Evolutionary conservation across 192 early-diverging fungal species (phyloP).

Genomic region (Coemansia sp.): DNA sequence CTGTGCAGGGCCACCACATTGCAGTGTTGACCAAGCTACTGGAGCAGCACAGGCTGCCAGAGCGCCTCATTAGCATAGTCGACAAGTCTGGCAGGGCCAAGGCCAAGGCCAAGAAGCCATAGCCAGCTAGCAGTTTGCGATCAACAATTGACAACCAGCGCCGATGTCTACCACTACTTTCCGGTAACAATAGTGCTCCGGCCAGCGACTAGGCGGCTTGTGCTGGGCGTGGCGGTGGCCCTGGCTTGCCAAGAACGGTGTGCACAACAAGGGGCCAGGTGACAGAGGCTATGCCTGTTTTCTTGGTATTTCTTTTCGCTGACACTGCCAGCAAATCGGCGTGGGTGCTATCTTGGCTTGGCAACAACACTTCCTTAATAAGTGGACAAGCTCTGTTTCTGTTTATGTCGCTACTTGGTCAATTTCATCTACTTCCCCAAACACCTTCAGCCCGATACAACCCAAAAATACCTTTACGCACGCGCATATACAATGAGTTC

Average conservation of each 20-base stretch:
- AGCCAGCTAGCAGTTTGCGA: background rate
- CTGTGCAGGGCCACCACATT: constrained; percentile 57
- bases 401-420: too few relatives aligned
- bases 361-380: too few relatives aligned
- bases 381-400: background rate
- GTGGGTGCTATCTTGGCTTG: background rate
- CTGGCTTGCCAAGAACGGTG: constrained; percentile 1
- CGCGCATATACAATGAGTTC: background rate
- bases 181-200: background rate
- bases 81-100: constrained; percentile 53
- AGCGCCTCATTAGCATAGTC: constrained; percentile 22
- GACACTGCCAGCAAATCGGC: too few relatives aligned
- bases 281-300: background rate
- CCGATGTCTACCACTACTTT: constrained; percentile 3
- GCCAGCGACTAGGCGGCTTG: background rate
- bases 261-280: background rate
- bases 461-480: too few relatives aligned
- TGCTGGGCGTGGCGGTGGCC: background rate
- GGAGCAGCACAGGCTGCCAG: constrained; percentile 31
- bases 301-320: background rate
- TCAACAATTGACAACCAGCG: background rate
- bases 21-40: constrained; percentile 27
- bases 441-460: too few relatives aligned
- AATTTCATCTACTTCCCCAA: too few relatives aligned
- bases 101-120: constrained; percentile 18